Conservation (phyloP, 257 asterid genomes). For the Ballota nigra region DNA sequence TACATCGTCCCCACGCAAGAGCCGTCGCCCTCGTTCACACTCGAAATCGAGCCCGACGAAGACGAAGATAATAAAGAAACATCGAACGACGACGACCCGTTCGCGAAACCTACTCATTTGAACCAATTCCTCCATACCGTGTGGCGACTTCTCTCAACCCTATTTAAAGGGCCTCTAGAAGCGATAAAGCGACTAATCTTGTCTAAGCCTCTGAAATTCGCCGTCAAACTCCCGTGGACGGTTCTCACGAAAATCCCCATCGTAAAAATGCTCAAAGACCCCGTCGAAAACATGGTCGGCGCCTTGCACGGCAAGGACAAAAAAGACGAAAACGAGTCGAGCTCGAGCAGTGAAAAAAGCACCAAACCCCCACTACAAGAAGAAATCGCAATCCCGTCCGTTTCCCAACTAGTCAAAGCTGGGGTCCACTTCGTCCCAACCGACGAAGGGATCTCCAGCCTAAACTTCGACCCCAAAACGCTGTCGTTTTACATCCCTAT, state of each 20-base stretch:
- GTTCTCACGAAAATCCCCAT: constrained; percentile 37
- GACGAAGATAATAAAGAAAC: neutral
- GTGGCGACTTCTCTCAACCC: constrained; percentile 29
- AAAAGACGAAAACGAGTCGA: too few relatives aligned
- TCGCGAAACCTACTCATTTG: constrained; percentile 9
- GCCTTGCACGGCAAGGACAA: neutral
- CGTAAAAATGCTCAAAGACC: constrained; percentile 29
- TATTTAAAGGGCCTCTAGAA: constrained; percentile 24
- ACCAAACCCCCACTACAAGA: constrained; percentile 38
- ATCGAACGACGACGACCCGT: neutral
- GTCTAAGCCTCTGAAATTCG: constrained; percentile 34
- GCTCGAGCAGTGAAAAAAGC: neutral
- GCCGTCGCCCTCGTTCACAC: constrained; percentile 4
- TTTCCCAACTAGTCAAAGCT: constrained; percentile 27
- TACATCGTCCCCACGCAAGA: constrained; percentile 40
- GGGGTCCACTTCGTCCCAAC: constrained; percentile 32
- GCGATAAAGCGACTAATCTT: constrained; percentile 28
- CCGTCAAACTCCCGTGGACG: constrained; percentile 43
- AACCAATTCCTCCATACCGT: neutral
- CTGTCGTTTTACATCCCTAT: constrained; percentile 29
- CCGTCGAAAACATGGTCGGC: constrained; percentile 27
- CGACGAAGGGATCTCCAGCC: constrained; percentile 28
- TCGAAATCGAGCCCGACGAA: constrained; percentile 16
- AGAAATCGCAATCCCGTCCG: constrained; percentile 44
- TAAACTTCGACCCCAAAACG: constrained; percentile 22